Evolutionary conservation across 768 basidiomycete species (phyloP).

Genomic region (Lanmaoa pseudosensibilis): DNA sequence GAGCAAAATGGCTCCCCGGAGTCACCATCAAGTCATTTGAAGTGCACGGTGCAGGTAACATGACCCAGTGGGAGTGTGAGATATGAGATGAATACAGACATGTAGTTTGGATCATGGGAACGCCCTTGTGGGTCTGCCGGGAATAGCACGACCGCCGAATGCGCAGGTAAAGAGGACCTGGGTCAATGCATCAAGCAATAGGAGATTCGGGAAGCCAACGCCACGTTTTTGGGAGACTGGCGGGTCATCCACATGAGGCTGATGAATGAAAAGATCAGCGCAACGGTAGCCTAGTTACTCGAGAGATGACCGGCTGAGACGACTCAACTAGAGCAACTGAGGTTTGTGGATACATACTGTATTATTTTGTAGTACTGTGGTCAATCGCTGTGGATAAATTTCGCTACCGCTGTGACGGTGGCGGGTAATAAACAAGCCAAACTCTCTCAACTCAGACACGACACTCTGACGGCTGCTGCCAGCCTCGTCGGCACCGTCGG

Average conservation of each 20-base stretch:
- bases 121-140: neutral
- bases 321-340: neutral
- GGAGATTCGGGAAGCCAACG: neutral
- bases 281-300: neutral
- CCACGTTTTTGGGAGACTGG: neutral
- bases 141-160: neutral
- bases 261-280: constrained; percentile 1
- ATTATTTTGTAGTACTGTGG: constrained; percentile 10
- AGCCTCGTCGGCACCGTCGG: constrained; percentile 15
- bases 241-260: neutral
- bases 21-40: neutral
- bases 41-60: neutral
- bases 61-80: neutral
- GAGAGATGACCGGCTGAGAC: neutral
- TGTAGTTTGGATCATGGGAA: neutral
- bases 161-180: neutral
- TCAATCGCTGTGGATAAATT: constrained; percentile 17
- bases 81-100: neutral
- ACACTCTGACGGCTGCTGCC: constrained; percentile 1
- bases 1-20: neutral
- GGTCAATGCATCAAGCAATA: neutral
- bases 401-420: constrained; percentile 11
- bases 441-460: constrained; percentile 21
- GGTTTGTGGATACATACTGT: too few species aligned
- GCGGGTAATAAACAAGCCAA: constrained; percentile 29